phyloP scores from a whole-genome alignment of 768 basidiomycete genomes.

The Jaapia argillacea region DNA sequence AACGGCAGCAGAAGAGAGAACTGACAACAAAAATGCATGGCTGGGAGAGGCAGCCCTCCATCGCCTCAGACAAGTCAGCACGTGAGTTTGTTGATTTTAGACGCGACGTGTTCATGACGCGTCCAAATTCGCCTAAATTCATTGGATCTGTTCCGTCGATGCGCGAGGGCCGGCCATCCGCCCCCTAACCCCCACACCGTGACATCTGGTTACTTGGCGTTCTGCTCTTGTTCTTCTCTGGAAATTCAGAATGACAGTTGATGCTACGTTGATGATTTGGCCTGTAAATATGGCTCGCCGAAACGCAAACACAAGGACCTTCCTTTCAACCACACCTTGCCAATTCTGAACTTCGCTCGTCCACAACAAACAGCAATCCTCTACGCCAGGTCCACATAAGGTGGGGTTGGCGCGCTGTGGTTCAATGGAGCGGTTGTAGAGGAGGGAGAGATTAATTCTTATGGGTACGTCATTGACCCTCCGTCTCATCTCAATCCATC shows the following conservation, averaged over 20 bases:
- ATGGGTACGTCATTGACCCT: constrained; percentile 39
- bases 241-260: constrained; percentile 4
- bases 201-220: too few relatives aligned
- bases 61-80: too few relatives aligned
- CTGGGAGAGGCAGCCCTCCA: too few relatives aligned
- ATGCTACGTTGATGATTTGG: too few relatives aligned
- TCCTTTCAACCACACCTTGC: constrained; percentile 71
- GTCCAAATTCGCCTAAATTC: too few relatives aligned
- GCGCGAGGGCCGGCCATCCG: too few relatives aligned
- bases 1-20: too few relatives aligned
- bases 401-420: constrained; percentile 57
- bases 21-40: too few relatives aligned
- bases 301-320: constrained; percentile 43
- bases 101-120: too few relatives aligned
- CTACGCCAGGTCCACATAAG: constrained; percentile 55
- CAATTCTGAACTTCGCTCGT: constrained; percentile 30
- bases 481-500: background rate
- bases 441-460: constrained; percentile 59
- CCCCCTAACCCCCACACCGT: too few relatives aligned
- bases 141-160: too few relatives aligned
- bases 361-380: constrained; percentile 64
- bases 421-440: constrained; percentile 64
- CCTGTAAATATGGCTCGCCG: constrained; percentile 21
- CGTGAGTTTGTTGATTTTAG: too few relatives aligned
- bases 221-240: constrained; percentile 1